Base-by-base conservation (phyloP, 306 rosid species). In the Mucuna pruriens region DNA sequence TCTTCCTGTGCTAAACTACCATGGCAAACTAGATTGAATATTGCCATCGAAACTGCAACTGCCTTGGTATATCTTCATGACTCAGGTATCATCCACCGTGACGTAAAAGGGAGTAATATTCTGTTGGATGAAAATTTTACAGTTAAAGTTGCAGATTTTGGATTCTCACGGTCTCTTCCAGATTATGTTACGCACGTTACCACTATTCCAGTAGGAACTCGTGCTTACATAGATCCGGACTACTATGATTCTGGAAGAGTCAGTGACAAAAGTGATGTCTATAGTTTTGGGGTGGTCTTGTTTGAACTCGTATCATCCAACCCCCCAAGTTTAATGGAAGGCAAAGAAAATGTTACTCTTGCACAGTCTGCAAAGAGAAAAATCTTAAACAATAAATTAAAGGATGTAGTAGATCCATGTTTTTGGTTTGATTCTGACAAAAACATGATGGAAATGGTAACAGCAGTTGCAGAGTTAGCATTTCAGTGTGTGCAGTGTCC, bases 61-160 rank as follows among this genome's bases (percentile, higher is more conserved):
- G 92, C 91, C 6, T 80, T 90, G 82, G 60, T 73, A 22, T 92
- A 84, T 78, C 97, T 92, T 71, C 97, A 92, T 19, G 88, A 86
- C 5, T 84, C 91, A n/a, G 89, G 85, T 6, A 83, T 90, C 63
- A 85, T 92, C 72, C 97, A 92, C 88, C 94, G 91, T 0, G 92
- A 92, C 58, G 87, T 90, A 26, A 92, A 90, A 77, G 85, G 88
- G 51, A 84, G 67, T 40, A 92, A 90, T 46, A 87, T 90, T 70
- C 92, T 92, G 67, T 82, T 90, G 11, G 92, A 89, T 79, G 57
- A 85, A 29, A 58, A 77, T 39, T 87, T 86, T 29, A 26, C 26
- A 0, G 97, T 85, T 22, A 92, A 87, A 83, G 93, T 92, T 49
- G 90, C 90, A 7, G 97, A 90, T 77, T 92, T 92, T 23, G 97